Base-by-base conservation (phyloP, 305 asterid species). In the Plantago coronopus region DNA sequence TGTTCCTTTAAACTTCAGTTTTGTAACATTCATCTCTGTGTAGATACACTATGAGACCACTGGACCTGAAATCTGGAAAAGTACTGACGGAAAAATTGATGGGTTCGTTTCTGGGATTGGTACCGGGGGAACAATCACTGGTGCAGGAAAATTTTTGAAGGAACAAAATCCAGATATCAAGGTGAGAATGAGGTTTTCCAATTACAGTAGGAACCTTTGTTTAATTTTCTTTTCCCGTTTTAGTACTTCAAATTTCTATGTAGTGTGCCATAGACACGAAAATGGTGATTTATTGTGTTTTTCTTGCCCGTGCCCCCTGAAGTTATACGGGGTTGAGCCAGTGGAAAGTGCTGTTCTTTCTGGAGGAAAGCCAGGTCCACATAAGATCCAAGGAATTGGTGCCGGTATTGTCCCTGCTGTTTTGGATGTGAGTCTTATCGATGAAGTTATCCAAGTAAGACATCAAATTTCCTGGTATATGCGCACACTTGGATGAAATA, bases 351-450 rank as follows among this genome's bases (percentile, higher is more conserved):
- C 94, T 38, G 53, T 91, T 61, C 87, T 91, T 27, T 80, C 91
- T 34, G 97, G 97, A 64, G 97, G 97, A 68, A 88, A 83, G 70
- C 96, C 97, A 61, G 96, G 98, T 61, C 88, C 88, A 0, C 98
- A 91, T 77, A 88, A 91, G 81, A 91, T 91, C 76, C 98, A 91
- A 79, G 98, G 98, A 64, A 83, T 91, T 49, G 98, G 98, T 63
- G 95, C 96, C 25, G 98, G 98, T 69, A 81, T 91, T 55, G 58
- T 91, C 72, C 96, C 95, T 22, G 93, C 73, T 54, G 95, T 91
- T 61, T 68, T 88, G 74, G 88, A 91, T 21, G 84, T 79, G 42
- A 58, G 61, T 58, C 78, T 91, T 64, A 67, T 91, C 2, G 94
- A 88, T 61, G 98, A 88, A 83, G 96, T 91, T 49, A 66, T 91